A percentile compares a stretch with the other conserved stretches of the same genome.
Conservation (phyloP, 129 eudicot genomes). For the Tanacetum coccineum region DNA sequence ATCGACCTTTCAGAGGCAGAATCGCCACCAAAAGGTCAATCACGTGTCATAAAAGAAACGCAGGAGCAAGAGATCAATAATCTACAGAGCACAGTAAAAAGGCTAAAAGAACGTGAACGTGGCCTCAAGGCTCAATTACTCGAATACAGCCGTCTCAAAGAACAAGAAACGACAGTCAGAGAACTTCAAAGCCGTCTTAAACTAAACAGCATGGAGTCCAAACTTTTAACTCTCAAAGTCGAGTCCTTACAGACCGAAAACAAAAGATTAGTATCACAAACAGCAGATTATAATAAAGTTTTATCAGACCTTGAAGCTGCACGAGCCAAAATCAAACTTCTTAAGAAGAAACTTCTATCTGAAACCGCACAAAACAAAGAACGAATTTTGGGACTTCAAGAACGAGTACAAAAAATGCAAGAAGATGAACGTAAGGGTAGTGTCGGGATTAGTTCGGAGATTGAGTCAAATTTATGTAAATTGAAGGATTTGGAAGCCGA, state of each 20-base stretch:
- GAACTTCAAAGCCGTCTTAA: constrained; percentile 81
- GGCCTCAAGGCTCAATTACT: constrained; percentile 64
- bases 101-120: constrained; percentile 64
- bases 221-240: constrained; percentile 53
- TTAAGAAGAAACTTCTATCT: constrained; percentile 55
- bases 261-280: constrained; percentile 53
- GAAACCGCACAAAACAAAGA: constrained; percentile 64
- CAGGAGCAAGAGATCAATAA: constrained; percentile 52
- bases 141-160: constrained; percentile 76
- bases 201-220: constrained; percentile 65
- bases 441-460: constrained; percentile 23
- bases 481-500: constrained; percentile 54
- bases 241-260: constrained; percentile 67
- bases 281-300: constrained; percentile 53
- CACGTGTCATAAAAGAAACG: no score
- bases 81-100: constrained; percentile 46
- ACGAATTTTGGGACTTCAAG: constrained; percentile 50
- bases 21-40: constrained; percentile 21
- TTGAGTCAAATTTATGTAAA: constrained; percentile 32
- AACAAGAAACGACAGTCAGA: constrained; percentile 65
- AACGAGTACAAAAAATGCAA: constrained; percentile 53
- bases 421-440: constrained; percentile 39
- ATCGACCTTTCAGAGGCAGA: constrained; percentile 29
- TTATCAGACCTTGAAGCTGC: constrained; percentile 83
- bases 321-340: constrained; percentile 53